These are phyloP conservation scores for Pseudotsuga menziesii DNA, from an alignment of 75 land plant species.

Conservation along the genomic window DNA sequence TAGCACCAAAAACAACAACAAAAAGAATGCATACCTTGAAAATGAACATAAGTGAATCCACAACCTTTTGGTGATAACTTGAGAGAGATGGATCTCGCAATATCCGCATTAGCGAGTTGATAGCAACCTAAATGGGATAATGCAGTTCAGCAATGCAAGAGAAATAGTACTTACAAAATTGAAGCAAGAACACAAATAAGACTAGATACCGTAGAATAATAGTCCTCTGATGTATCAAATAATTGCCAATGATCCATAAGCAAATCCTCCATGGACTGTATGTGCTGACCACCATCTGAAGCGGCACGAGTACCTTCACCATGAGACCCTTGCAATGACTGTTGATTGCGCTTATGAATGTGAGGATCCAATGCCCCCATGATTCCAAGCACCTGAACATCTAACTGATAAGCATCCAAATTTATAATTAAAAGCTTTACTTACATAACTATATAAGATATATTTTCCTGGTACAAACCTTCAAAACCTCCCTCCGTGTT, in stretches of 20 bases:
- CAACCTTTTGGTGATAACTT: constrained; percentile 95
- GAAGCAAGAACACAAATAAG: background rate
- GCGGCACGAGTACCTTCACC: constrained; percentile 64
- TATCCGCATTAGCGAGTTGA: constrained; percentile 91
- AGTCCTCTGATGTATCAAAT: constrained; percentile 91
- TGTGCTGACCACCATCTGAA: constrained; percentile 73
- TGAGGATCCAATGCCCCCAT: constrained; percentile 98
- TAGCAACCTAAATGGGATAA: constrained; percentile 72
- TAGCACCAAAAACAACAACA: background rate
- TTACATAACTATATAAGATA: background rate
- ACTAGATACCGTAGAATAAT: constrained; percentile 76
- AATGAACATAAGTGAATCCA: constrained; percentile 92
- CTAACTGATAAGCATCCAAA: background rate
- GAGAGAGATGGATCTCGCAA: constrained; percentile 91
- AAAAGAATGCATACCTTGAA: constrained; percentile 63
- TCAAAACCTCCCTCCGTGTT: constrained; percentile 84
- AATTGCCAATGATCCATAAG: constrained; percentile 85
- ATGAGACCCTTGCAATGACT: constrained; percentile 62
- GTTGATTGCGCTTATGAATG: constrained; percentile 84
- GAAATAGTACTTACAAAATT: background rate
- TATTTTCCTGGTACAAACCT: constrained; percentile 39
- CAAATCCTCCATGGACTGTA: constrained; percentile 77
- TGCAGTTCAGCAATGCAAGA: background rate
- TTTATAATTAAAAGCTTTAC: background rate
- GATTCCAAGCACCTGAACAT: constrained; percentile 80